Base-by-base conservation (phyloP, 1,139 yeast species). In the Saccharomycopsis hybrid region DNA sequence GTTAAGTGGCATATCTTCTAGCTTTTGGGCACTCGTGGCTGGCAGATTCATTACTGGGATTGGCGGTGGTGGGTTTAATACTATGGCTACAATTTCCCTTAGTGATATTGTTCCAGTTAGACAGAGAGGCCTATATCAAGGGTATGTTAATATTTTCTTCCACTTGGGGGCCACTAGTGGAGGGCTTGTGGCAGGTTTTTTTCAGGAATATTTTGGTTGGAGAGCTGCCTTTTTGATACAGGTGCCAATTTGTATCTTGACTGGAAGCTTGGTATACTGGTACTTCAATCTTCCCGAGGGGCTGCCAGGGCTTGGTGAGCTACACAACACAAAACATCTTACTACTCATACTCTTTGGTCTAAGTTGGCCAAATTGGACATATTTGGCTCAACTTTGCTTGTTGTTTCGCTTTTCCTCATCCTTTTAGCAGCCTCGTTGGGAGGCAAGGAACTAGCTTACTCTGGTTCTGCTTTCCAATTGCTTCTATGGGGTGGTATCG, bases 181-280 rank as follows among this genome's bases (percentile, higher is more conserved):
- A 31, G 87, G 87, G 8, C 68, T 79, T 1, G 59, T 76, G 42
- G 84, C 95, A 36, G 95, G 95, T 2, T 59, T 77, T 41, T 66
- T 86, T 30, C 76, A 90, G 24, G 83, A 82, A 50, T 57, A 60
- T 24, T 72, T 77, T 54, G 94, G 95, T 28, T 87, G 96, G 95
- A 75, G 85, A 58, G 75, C 70, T 60, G 80, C 78, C 13, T 78
- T 78, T 56, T 64, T 69, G 54, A 60, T 70, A 37, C 84, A 78
- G 60, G 75, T 75, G 3, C 95, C 95, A 0, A 65, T 85, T 37
- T 79, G 85, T 5, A 44, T 73, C 2, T 36, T 65, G 9, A 32
- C 48, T 8, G 48, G 78, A 65, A 18, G 72, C 60, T 32, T 56
- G 60, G 51, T 68, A 70, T 2, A 65, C 72, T 18, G 18, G 18